Evolutionary conservation across 2,329 filamentous ascomycete species (phyloP), one percentile per base, ranked within the genome.

Genomic region (Pezicula radicicola): DNA sequence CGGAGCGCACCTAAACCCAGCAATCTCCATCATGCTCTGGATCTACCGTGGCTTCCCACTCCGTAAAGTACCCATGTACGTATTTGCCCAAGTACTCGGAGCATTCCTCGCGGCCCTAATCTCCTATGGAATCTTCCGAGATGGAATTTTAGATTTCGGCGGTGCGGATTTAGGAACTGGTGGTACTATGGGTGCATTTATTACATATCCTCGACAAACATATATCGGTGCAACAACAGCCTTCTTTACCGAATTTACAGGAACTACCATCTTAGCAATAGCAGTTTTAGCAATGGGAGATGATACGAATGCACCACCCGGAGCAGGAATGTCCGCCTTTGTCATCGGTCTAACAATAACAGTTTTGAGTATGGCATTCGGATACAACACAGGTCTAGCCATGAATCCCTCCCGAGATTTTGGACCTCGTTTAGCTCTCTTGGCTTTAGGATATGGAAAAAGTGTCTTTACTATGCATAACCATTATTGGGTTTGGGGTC

Each of bases 31-130:
- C 3, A 71, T 75, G 65, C 63, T 75, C 12, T 75, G 68, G 64
- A 70, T 76, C 55, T 79, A 72, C 58, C 74, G 77, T 41, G 76
- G 76, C 3, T 79, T 83, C 28, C 79, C 79, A 0, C 74, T 76
- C 57, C 63, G 70, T 10, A 76, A 79, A 63, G 72, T 78, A 27
- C 67, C 74, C 3, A 67, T 74, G 6, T 83, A 81, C 60, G 71
- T 77, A 8, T 55, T 71, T 2, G 76, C 78, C 5, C 79, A 83
- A 55, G 70, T 81, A 50, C 60, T 82, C 0, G 78, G 73, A 2
- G 78, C 77, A 1, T 75, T 83, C 43, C 62, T 72, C 28, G 79
- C 78, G 1, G 67, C 65, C n/a, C 63, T 78, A 37, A 66, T 76
- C 25, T 72, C 77, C 1, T 75, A 73, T 53, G 70, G 69, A 3